Base-by-base conservation (phyloP, 164 flowering plant genomes). In the Amborella trichopoda region DNA sequence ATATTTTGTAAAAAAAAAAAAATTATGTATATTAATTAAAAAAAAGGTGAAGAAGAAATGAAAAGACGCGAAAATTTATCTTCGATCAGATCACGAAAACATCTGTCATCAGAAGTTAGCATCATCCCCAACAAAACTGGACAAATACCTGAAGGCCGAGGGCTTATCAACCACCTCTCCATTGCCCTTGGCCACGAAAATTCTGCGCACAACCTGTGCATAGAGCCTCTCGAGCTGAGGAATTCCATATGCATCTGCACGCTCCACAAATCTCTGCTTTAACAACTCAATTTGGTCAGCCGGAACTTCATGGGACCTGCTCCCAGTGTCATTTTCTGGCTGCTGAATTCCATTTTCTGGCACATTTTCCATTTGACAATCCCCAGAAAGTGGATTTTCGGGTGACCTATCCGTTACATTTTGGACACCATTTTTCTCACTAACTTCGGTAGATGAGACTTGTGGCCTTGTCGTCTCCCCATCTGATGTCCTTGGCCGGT, bases 191-290 rank as follows among this genome's bases (percentile, higher is more conserved):
- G 57, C 55, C 47, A 69, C 81, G 21, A 85, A 65, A 5, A 72
- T 74, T 19, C 84, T 80, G 68, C 76, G 85, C 69, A 84, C 70
- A 5, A 88, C 42, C 5, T 78, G 68, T 0, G 86, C 61, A 65
- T 93, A 85, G 4, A 93, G 76, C 66, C 88, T 80, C 62, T 93
- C 99, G 26, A 93, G 83, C 69, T 81, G 86, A 5, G 99, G 96
- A 42, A 93, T 72, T 26, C 67, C 73, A 43, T 77, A 88, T 19
- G 58, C 76, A 49, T 68, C 69, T 0, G 80, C 75, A 6, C 61
- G 63, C 49, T 71, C 81, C 52, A 84, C 46, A 39, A 88, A 60
- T 5, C 49, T 68, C 53, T 55, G 68, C 74, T 79, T 88, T 34
- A 81, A 26, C 11, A 70, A 48, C 40, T 84, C 88, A 17, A 75